phyloP scores from a whole-genome alignment of 768 basidiomycete genomes.

The Favolaschia claudopus region DNA sequence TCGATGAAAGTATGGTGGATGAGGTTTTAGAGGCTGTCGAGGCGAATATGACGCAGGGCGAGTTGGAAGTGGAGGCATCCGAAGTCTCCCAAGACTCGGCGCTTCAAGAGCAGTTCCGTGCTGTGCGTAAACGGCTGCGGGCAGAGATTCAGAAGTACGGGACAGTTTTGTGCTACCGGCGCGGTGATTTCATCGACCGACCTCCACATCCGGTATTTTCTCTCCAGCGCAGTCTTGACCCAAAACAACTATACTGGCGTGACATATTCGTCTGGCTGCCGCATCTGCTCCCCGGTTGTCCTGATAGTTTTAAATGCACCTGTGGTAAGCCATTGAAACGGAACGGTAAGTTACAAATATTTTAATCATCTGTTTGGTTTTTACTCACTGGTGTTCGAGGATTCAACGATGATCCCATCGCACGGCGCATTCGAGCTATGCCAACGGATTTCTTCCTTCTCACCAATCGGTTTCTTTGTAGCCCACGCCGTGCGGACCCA shows the following conservation, averaged over 20 bases:
- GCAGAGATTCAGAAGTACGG: background rate
- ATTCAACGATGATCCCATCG: background rate
- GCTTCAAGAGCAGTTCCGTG: background rate
- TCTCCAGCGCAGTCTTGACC: background rate
- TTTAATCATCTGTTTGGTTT: background rate
- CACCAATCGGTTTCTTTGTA: background rate
- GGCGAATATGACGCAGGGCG: background rate
- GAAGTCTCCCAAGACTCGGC: background rate
- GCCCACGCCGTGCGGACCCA: background rate
- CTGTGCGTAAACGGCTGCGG: background rate
- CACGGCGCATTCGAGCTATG: background rate
- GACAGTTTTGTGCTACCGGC: background rate
- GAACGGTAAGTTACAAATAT: background rate
- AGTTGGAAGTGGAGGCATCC: background rate
- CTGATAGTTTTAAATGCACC: background rate
- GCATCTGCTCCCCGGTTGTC: background rate
- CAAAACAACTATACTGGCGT: background rate
- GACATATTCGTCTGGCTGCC: conserved; percentile 8
- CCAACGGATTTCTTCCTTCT: background rate
- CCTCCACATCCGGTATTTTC: conserved; percentile 11
- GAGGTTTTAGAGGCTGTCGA: background rate
- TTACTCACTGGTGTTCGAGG: too few relatives aligned
- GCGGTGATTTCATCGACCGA: conserved; percentile 2
- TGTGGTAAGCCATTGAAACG: background rate
- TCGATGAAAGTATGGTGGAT: background rate